A percentile compares a stretch with the other conserved stretches of the same genome.
Evolutionary conservation across 1,139 yeast species (phyloP).

Genomic region (Yamadazyma blattariae): DNA sequence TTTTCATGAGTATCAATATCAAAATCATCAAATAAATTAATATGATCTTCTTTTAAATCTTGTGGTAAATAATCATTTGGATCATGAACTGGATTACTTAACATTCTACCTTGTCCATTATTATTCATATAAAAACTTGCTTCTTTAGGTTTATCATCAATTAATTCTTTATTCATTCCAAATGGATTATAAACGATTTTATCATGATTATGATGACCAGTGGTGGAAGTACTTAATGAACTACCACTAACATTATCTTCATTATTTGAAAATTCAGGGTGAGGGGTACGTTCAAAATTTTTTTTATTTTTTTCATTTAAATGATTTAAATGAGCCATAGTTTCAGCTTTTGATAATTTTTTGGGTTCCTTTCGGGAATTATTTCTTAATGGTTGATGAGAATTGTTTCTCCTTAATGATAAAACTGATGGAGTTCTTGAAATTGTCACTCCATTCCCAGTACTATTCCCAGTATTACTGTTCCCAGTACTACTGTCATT

Average conservation of each 20-base stretch:
- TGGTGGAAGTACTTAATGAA: neutral
- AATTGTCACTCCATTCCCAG: too few relatives aligned
- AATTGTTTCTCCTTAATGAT: slow-evolving; percentile 21
- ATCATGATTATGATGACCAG: slow-evolving; percentile 17
- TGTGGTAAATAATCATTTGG: slow-evolving; percentile 66
- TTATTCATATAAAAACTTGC: slow-evolving; percentile 37
- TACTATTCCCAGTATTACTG: too few relatives aligned
- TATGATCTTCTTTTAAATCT: slow-evolving; percentile 49
- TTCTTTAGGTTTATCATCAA: slow-evolving; percentile 34
- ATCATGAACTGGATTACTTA: slow-evolving; percentile 64
- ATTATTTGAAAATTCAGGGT: slow-evolving; percentile 10
- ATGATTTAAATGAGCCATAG: slow-evolving; percentile 36
- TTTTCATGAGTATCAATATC: slow-evolving; percentile 48
- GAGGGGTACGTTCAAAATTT: slow-evolving; percentile 10
- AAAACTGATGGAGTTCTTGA: slow-evolving; percentile 24
- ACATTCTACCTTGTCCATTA: slow-evolving; percentile 34
- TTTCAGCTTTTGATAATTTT: slow-evolving; percentile 36
- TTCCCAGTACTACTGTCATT: slow-evolving; percentile 10
- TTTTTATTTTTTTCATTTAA: slow-evolving; percentile 29
- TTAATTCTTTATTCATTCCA: slow-evolving; percentile 39
- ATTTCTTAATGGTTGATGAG: slow-evolving; percentile 16
- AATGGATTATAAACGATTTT: slow-evolving; percentile 47
- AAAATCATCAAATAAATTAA: slow-evolving; percentile 57
- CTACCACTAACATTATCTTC: slow-evolving; percentile 1
- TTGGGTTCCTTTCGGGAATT: slow-evolving; percentile 15